Percentiles rank a stretch among this genome's conserved stretches.
phyloP scores from a whole-genome alignment of 2,329 filamentous ascomycete species.

The Venturia nashicola region DNA sequence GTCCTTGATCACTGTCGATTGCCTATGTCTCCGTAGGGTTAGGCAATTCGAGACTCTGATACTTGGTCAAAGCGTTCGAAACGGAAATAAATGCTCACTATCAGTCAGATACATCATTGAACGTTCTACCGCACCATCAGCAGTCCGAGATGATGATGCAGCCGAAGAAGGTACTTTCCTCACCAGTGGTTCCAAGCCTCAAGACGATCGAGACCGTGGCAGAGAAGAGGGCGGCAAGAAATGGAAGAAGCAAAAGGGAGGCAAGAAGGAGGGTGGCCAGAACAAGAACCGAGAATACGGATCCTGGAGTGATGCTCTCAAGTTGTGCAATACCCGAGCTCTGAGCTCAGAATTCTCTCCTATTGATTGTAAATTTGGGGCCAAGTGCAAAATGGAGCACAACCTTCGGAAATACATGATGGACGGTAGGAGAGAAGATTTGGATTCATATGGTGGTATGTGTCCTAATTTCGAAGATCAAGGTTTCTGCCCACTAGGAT shows the following conservation, averaged over 20 bases:
- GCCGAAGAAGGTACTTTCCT: conserved; percentile 14
- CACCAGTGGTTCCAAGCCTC: not conserved
- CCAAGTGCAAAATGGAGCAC: conserved; percentile 71
- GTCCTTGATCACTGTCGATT: not conserved
- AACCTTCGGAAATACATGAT: conserved; percentile 75
- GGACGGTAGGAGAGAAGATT: conserved; percentile 59
- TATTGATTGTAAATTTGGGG: conserved; percentile 59
- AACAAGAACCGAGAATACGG: conserved; percentile 78
- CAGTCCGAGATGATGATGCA: conserved; percentile 21
- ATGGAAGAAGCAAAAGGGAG: conserved; percentile 23
- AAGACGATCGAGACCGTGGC: not conserved
- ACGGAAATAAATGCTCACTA: not conserved
- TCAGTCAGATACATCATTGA: conserved; percentile 19
- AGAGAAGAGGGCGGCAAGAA: conserved; percentile 17
- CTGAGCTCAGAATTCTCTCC: conserved; percentile 72
- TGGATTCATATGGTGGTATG: conserved; percentile 55
- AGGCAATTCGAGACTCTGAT: not conserved
- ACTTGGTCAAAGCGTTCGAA: not conserved
- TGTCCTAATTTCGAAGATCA: conserved; percentile 72
- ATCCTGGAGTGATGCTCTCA: conserved; percentile 61
- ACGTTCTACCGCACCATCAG: not conserved
- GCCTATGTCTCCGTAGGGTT: not conserved
- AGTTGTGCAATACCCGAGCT: conserved; percentile 64
- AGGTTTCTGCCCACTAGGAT: conserved; percentile 71
- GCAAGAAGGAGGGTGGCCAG: conserved; percentile 57